Evolutionary conservation across 306 rosid species (phyloP).

Genomic region (Vachellia pachyceras): DNA sequence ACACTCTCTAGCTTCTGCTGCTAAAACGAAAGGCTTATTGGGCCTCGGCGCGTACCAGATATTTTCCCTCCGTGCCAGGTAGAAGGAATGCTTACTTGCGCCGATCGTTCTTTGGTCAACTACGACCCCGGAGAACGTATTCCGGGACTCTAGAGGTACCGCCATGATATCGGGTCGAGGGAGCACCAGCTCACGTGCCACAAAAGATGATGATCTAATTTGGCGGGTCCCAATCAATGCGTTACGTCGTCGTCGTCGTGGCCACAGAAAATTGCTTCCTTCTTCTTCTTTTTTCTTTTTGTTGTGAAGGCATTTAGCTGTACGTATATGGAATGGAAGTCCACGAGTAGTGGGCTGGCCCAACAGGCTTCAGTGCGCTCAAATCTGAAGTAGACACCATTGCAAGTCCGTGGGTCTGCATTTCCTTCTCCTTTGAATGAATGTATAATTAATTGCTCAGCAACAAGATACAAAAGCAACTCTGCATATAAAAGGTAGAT

Average conservation of each 20-base stretch:
- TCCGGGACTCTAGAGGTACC: not conserved
- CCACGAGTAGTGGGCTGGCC: not conserved
- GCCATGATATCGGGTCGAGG: not conserved
- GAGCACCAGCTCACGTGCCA: not conserved
- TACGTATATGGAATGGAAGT: not conserved
- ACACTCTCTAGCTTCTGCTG: not conserved
- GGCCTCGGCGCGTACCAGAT: not conserved
- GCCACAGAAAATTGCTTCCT: too few species aligned
- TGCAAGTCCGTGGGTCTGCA: not conserved
- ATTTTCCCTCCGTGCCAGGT: not conserved
- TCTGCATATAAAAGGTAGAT: too few species aligned
- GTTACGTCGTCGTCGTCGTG: too few species aligned
- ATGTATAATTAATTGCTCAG: too few species aligned
- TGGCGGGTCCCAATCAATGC: not conserved
- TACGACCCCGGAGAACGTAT: not conserved
- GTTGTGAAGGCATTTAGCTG: not conserved
- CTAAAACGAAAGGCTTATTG: not conserved
- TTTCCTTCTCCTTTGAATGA: not conserved
- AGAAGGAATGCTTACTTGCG: not conserved
- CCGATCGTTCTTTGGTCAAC: not conserved
- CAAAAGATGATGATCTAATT: not conserved
- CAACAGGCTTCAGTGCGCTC: not conserved
- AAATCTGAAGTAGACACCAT: not conserved
- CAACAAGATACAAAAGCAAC: too few species aligned
- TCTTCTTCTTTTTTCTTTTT: too few species aligned